Conservation (phyloP, 805 yeast species). For the Zygoascus biomembranicola region DNA sequence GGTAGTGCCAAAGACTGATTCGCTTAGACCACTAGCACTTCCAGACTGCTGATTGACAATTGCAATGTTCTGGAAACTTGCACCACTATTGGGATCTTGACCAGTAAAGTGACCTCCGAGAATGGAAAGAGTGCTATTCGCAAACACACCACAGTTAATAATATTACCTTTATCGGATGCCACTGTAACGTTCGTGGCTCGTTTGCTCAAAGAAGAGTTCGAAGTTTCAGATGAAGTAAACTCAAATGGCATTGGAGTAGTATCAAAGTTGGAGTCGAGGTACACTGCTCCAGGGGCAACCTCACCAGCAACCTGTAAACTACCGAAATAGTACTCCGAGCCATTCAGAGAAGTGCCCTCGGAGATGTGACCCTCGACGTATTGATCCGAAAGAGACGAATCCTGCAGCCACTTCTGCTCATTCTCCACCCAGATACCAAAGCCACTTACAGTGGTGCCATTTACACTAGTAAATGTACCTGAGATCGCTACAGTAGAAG, state of each 20-base stretch:
- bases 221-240: conserved; percentile 6
- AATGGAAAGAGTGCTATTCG: conserved; percentile 43
- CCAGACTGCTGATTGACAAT: conserved; percentile 23
- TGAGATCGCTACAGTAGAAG: conserved; percentile 20
- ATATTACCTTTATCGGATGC: conserved; percentile 13
- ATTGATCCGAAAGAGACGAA: conserved; percentile 4
- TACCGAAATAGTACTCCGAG: conserved; percentile 24
- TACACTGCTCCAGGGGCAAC: conserved; percentile 25
- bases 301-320: conserved; percentile 17
- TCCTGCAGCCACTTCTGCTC: conserved; percentile 16
- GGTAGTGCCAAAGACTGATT: conserved; percentile 3
- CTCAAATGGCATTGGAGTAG: conserved; percentile 15
- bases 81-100: conserved; percentile 20
- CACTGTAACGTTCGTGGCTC: conserved; percentile 8
- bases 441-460: not conserved
- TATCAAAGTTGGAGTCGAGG: conserved; percentile 9
- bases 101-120: conserved; percentile 54
- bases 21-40: conserved; percentile 5
- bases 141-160: conserved; percentile 31
- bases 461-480: conserved; percentile 17
- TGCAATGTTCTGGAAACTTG: conserved; percentile 23
- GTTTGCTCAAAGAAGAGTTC: conserved; percentile 6
- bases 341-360: conserved; percentile 5
- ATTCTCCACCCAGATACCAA: conserved; percentile 18
- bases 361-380: conserved; percentile 13